Base-by-base conservation (phyloP, 208 protist species). In the Trypanosoma avium region DNA sequence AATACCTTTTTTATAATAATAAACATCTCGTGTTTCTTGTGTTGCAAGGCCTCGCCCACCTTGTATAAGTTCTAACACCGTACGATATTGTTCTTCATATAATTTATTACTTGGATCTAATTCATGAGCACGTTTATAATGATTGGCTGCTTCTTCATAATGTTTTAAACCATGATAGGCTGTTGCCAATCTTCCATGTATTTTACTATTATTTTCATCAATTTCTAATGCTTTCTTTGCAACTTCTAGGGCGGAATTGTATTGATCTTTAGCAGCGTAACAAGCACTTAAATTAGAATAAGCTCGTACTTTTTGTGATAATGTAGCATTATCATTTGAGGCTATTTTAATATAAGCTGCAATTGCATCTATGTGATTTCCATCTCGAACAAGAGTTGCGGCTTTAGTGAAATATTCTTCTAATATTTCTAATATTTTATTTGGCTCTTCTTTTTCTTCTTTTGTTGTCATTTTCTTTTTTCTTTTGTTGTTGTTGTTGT, bases 271-370 rank as follows among this genome's bases (percentile, higher is more conserved):
- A 12, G 82, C 68, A 10, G 86, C 86, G 57, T 89, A 86, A 61
- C 89, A 95, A 0, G 77, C 86, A 52, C 89, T 95, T 38, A 84
- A 75, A 65, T 95, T 95, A 68, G 79, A 90, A 27, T 83, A 66
- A 4, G 86, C 89, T 4, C 89, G 84, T 6, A 81, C 75, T 32
- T 75, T 70, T 35, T 85, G 70, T 12, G 42, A 54, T 12, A 17
- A 30, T 27, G 76, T 48, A 32, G 69, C 56, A 3, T 6, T 24
- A 17, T 57, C 13, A 35, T 64, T 10, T 13, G 64, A 48, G 26
- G 61, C 70, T 35, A 95, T 81, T 19, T 33, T 43, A 1, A 56
- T 49, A 64, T 95, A 95, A 7, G 61, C 64, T 10, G 55, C 63
- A 36, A 90, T 57, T 15, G 89, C 85, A 46, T 80, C 78, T 40